phyloP scores from a whole-genome alignment of 148 eudicot genomes.

The Rhododendron vialii region DNA sequence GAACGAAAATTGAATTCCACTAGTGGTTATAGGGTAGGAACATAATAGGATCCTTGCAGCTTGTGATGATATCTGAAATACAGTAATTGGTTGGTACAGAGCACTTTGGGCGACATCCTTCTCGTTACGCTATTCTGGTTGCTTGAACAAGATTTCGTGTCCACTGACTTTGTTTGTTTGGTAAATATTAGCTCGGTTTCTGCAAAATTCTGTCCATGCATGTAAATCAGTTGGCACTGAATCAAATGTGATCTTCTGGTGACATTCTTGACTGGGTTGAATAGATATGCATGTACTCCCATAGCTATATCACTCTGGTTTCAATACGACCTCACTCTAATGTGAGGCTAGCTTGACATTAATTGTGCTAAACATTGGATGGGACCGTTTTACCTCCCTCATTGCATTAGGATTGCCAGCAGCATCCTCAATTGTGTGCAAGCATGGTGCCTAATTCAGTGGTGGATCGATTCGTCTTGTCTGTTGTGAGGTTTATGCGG shows the following conservation, averaged over 20 bases:
- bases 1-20: background rate
- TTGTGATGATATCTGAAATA: background rate
- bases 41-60: background rate
- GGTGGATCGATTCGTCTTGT: background rate
- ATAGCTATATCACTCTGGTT: background rate
- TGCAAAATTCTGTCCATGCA: background rate
- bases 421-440: background rate
- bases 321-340: background rate
- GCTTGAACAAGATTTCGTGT: background rate
- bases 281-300: background rate
- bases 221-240: background rate
- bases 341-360: background rate
- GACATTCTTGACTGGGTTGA: background rate
- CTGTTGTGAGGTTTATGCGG: background rate
- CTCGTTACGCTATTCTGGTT: background rate
- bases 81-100: background rate
- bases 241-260: background rate
- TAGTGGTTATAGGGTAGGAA: background rate
- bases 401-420: background rate
- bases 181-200: background rate
- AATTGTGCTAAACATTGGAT: background rate
- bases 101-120: background rate
- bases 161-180: background rate
- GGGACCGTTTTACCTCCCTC: background rate
- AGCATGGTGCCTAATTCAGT: background rate